phyloP scores from a whole-genome alignment of 2,329 filamentous ascomycete genomes.

The Arthrinium puccinioides region DNA sequence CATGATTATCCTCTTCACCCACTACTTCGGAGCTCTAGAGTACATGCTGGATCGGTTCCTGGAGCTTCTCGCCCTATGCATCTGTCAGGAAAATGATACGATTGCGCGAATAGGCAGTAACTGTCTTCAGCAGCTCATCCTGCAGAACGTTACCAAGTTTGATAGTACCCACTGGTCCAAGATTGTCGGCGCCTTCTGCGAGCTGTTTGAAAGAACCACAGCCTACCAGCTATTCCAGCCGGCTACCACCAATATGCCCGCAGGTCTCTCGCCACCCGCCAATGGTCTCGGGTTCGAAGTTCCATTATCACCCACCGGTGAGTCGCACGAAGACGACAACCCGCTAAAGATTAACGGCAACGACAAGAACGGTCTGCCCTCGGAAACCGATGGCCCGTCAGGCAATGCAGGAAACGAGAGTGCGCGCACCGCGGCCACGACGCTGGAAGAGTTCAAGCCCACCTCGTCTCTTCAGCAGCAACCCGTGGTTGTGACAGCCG shows the following conservation, averaged over 20 bases:
- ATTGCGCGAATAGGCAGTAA: slow-evolving; percentile 97
- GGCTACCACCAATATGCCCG: slow-evolving; percentile 47
- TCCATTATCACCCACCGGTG: slow-evolving; percentile 31
- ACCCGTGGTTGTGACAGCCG: slow-evolving; percentile 85
- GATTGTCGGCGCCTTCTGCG: slow-evolving; percentile 91
- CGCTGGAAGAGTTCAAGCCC: slow-evolving; percentile 83
- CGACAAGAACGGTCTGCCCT: slow-evolving; percentile 31
- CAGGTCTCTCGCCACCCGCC: slow-evolving; percentile 41
- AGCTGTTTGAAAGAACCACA: slow-evolving; percentile 90
- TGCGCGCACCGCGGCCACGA: slow-evolving; percentile 27
- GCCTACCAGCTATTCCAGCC: slow-evolving; percentile 93
- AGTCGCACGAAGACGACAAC: slow-evolving; percentile 44
- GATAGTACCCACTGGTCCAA: slow-evolving; percentile 81
- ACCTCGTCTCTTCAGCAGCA: slow-evolving; percentile 73
- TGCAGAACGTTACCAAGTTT: slow-evolving; percentile 95
- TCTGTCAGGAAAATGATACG: slow-evolving; percentile 98
- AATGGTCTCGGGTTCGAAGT: slow-evolving; percentile 47
- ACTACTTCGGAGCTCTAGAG: slow-evolving; percentile 93
- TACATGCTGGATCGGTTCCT: slow-evolving; percentile 98
- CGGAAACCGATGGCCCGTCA: slow-evolving; percentile 23
- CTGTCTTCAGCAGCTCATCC: slow-evolving; percentile 89
- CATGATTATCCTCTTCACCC: slow-evolving; percentile 97
- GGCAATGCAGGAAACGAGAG: slow-evolving; percentile 12
- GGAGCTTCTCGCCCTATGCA: slow-evolving; percentile 88
- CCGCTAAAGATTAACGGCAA: slow-evolving; percentile 54